These are phyloP conservation scores for Anisodus tanguticus DNA, from an alignment of 257 asterid genomes.

Conservation along the genomic window DNA sequence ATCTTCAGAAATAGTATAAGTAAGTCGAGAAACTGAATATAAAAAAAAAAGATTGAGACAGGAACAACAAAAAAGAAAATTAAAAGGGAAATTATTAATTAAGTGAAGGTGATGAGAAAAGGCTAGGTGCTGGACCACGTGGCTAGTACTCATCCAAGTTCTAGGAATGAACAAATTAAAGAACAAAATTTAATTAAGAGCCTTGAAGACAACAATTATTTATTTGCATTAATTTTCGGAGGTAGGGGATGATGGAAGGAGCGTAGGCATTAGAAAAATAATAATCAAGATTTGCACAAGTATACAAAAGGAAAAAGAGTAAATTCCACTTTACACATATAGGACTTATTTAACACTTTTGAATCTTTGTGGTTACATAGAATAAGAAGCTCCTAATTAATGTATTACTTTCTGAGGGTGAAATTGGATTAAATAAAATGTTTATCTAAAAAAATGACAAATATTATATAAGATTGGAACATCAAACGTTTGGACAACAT, in stretches of 20 bases:
- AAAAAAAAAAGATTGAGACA: constrained; percentile 20
- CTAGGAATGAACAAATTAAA: constrained; percentile 20
- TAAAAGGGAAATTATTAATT: neutral
- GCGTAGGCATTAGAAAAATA: neutral
- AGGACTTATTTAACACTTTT: neutral
- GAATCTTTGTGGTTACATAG: neutral
- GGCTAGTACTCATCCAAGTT: constrained; percentile 35
- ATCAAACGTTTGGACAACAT: too few relatives aligned
- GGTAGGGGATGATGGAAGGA: neutral
- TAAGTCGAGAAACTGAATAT: too few relatives aligned
- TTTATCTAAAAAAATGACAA: too few relatives aligned
- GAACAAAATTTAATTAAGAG: neutral
- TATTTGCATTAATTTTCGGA: neutral
- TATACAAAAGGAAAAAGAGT: neutral
- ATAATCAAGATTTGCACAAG: too few relatives aligned
- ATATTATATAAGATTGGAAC: too few relatives aligned
- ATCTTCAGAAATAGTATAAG: too few relatives aligned
- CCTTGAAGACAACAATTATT: neutral
- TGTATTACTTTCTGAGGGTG: too few relatives aligned
- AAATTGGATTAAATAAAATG: too few relatives aligned
- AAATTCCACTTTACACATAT: neutral
- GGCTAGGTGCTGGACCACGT: constrained; percentile 52
- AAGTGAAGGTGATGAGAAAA: constrained; percentile 35
- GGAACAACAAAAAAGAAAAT: neutral
- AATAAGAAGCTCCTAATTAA: too few relatives aligned